Percentiles rank a stretch among this genome's conserved stretches.
Evolutionary conservation across 2,329 filamentous ascomycete species (phyloP).

Genomic region (Fusarium odoratissimum): DNA sequence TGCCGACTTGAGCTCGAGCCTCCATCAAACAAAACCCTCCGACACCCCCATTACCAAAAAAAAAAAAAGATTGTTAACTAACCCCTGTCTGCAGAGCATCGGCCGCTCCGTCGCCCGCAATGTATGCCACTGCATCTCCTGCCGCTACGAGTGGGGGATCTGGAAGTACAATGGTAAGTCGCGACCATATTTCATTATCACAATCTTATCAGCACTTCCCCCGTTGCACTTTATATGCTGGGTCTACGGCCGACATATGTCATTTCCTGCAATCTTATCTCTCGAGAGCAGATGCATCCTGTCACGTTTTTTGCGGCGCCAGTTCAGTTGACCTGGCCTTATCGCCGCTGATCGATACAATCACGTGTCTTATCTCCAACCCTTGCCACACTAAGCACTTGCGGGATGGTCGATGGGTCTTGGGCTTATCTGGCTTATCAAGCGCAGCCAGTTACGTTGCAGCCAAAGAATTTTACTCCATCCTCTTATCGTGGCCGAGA

Average conservation of each 20-base stretch:
- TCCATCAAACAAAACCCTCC: neutral
- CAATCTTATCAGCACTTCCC: conserved; percentile 10
- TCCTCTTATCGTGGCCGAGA: conserved; percentile 55
- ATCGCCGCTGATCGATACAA: conserved; percentile 37
- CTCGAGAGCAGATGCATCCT: conserved; percentile 12
- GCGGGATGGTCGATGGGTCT: conserved; percentile 31
- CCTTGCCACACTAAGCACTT: conserved; percentile 37
- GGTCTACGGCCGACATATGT: conserved; percentile 1
- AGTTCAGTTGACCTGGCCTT: conserved; percentile 22
- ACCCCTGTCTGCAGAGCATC: conserved; percentile 36
- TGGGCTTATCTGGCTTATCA: conserved; percentile 53
- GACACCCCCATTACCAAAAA: neutral
- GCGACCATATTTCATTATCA: conserved; percentile 17
- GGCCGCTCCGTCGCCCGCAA: conserved; percentile 37
- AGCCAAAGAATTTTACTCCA: conserved; percentile 51
- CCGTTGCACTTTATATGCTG: conserved; percentile 12
- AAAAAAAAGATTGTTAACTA: conserved; percentile 19
- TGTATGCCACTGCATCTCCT: conserved; percentile 50
- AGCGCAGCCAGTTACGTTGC: conserved; percentile 42
- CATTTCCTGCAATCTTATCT: conserved; percentile 27
- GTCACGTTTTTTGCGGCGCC: conserved; percentile 16
- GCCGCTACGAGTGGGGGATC: conserved; percentile 55
- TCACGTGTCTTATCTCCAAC: conserved; percentile 49
- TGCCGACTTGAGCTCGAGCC: neutral
- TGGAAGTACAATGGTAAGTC: conserved; percentile 56